Evolutionary conservation across 169 alveolate species (phyloP), one percentile per base, ranked within the genome.

Genomic region (Babesia ovis): DNA sequence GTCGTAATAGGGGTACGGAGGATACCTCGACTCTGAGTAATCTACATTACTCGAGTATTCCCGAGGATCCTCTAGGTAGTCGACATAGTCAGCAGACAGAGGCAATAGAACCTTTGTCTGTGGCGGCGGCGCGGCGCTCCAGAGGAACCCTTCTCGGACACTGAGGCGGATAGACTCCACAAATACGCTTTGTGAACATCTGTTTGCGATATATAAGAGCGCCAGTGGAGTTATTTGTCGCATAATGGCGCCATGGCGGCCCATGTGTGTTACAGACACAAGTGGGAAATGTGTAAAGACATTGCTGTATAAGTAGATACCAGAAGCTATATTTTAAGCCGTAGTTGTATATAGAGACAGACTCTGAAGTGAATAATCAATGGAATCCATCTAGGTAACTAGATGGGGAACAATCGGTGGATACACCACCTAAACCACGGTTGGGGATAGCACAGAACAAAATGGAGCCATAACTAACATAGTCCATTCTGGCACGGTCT

Each of bases 1-100:
- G 31, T 81, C 89, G 57, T 71, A 71, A 43, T 81, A 81, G 23
- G 89, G 89, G 59, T 81, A 81, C 82, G 70, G 86, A 8, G 86
- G 82, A 45, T 68, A 61, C 42, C 45, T 39, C 32, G 70, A n/a
- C 0, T 12, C 45, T 4, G 43, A 32, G 51, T n/a, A 58, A 41
- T 58, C 58, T 25, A 39, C 6, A 14, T 9, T 35, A 4, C 41
- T 22, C 1, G n/a, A 6, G 14, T 23, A 67, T 6, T 35, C 56
- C 48, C 2, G 34, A 0, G 79, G 58, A 50, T 42, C 61, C 35
- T 45, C 46, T 42, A 76, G 62, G 34, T 58, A 55, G 55, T 76
- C 85, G 5, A 9, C n/a, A 46, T n/a, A 31, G 1, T 20, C 25
- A 12, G 59, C 70, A n/a, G 31, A 34, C 32, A 64, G 3, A 8